Evolutionary conservation across 2,329 filamentous ascomycete species (phyloP), one percentile per base, ranked within the genome.

Genomic region (Stachybotrys chlorohalonatus): DNA sequence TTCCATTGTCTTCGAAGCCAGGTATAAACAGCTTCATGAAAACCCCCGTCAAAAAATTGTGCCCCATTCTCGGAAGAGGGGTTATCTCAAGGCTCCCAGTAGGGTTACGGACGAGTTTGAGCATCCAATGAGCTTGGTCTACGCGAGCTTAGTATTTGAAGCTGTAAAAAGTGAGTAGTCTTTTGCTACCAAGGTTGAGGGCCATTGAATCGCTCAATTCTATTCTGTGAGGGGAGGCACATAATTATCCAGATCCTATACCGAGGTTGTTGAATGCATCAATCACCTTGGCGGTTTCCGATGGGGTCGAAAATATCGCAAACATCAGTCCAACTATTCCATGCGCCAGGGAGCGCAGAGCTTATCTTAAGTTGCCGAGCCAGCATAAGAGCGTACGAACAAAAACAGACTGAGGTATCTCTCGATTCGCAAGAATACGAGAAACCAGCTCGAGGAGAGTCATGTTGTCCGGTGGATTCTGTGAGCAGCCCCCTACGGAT

Each of bases 261-360:
- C 60, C 61, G 39, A 61, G 56, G 50, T 59, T 62, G 42, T 61
- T 17, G 24, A 62, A 57, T 16, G 30, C n/a, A n/a, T n/a, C n/a
- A 16, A 32, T 8, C 46, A 17, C 57, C 56, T 45, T 59, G 60
- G 16, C 45, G 51, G 57, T 62, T 60, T 11, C 60, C 61, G 53
- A 59, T 62, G 49, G 61, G 60, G 51, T 62, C 57, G 30, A 61
- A 57, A 47, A 59, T 47, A 53, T 62, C 61, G 52, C 58, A 57
- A 7, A 56, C 47, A 17, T 59, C 56, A 15, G 9, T 45, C 9
- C 39, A 45, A 9, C 15, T 8, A 45, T 45, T 9, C 39, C 39
- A 9, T 45, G 39, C 15, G 8, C 39, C 39, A 45, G 15, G 15
- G 39, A 45, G 39, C 39, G 15, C 9, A 45, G 15, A 45, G 39